Evolutionary conservation across 179 eudicot species (phyloP), one percentile per base, ranked within the genome.

Genomic region (Gypsophila paniculata): DNA sequence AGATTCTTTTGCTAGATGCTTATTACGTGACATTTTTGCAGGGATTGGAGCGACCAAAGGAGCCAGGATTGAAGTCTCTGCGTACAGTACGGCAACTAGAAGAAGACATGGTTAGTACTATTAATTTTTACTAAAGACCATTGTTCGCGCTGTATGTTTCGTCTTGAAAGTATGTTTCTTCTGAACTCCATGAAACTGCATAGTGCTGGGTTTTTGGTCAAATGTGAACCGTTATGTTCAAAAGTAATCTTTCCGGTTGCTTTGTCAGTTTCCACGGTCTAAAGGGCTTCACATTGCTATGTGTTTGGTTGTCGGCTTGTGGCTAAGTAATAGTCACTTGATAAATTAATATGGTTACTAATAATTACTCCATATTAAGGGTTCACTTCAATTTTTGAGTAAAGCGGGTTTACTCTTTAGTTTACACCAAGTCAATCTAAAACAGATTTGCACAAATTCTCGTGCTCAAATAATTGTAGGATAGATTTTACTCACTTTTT

Each of bases 11-110:
- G 32, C 23, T 25, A 14, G 14, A 57, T 15, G 38, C 25, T 4
- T 64, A 70, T 21, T 29, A 70, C 51, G 42, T 62, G 58, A 0
- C 17, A 26, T 23, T 70, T 55, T 57, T 72, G 29, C 82, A 94
- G 99, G 99, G 91, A 73, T 78, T 91, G 58, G 86, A 91, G 73
- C 84, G 97, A 79, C 86, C 96, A 49, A 74, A 72, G 73, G 97
- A 91, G 78, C 83, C 96, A 66, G 99, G 99, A 69, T 77, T 94
- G 74, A 86, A 76, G 71, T 73, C 99, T 78, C 77, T 94, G 68
- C 94, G 99, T 54, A 94, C 97, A 55, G 89, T 82, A 69, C 86
- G 99, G 72, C 87, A 89, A 71, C 89, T 91, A 54, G 78, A 89
- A 80, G 91, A 90, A 71, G 86, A 92, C 80, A 94, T 94, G 99